Evolutionary conservation across 2,329 filamentous ascomycete genomes (phyloP).

Genomic region (Claviceps capensis): DNA sequence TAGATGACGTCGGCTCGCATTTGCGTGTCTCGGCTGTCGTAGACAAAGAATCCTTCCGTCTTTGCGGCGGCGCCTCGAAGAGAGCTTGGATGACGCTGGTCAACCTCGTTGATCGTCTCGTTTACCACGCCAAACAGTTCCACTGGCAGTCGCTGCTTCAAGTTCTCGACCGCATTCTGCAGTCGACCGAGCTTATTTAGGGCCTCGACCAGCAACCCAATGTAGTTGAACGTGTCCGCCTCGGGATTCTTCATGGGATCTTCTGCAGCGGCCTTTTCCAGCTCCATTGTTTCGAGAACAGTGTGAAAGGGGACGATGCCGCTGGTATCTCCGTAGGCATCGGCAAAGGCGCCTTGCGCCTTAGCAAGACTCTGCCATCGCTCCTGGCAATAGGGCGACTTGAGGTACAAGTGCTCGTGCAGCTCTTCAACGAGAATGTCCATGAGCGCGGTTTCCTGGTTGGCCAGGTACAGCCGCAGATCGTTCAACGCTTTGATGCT

Average conservation of each 20-base stretch:
- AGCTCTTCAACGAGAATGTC: slow-evolving; percentile 96
- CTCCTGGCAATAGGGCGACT: slow-evolving; percentile 94
- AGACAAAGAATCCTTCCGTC: slow-evolving; percentile 45
- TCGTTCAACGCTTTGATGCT: slow-evolving; percentile 82
- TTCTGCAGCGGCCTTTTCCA: slow-evolving; percentile 54
- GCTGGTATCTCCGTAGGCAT: slow-evolving; percentile 32
- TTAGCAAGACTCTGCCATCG: slow-evolving; percentile 78
- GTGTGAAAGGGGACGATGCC: slow-evolving; percentile 41
- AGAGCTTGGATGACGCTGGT: slow-evolving; percentile 80
- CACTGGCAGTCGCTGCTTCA: slow-evolving; percentile 86
- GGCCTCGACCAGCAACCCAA: slow-evolving; percentile 74
- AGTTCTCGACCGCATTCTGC: slow-evolving; percentile 73
- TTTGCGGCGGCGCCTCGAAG: slow-evolving; percentile 43
- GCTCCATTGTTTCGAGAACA: slow-evolving; percentile 47
- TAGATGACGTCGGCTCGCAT: slow-evolving; percentile 76
- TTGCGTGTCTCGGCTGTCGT: slow-evolving; percentile 57
- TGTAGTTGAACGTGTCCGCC: slow-evolving; percentile 88
- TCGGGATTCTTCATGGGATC: slow-evolving; percentile 90
- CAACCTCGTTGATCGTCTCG: slow-evolving; percentile 87
- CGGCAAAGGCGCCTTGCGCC: slow-evolving; percentile 41
- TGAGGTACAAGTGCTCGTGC: slow-evolving; percentile 92
- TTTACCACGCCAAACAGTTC: slow-evolving; percentile 90
- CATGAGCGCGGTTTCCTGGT: slow-evolving; percentile 82
- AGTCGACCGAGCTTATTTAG: slow-evolving; percentile 80
- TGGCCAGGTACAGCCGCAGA: slow-evolving; percentile 73